Evolutionary conservation across 108 stramenopile species (phyloP).

Genomic region (Thalassiosira profunda): DNA sequence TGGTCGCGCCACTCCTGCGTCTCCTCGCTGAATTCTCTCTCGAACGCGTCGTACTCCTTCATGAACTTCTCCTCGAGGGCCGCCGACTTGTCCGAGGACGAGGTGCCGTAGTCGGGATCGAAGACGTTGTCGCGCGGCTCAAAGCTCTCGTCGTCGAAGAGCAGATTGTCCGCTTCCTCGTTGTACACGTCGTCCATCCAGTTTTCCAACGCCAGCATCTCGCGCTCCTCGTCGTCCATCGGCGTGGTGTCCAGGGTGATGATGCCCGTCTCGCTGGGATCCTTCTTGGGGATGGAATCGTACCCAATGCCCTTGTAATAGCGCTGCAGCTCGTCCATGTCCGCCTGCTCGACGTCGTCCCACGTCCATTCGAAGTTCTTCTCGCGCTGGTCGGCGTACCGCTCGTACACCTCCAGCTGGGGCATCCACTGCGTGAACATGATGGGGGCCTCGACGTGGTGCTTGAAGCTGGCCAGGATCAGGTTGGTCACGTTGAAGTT

Average conservation of each 20-base stretch:
- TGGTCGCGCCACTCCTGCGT: constrained; percentile 51
- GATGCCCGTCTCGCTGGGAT: constrained; percentile 74
- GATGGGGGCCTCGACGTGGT: constrained; percentile 82
- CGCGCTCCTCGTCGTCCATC: constrained; percentile 85
- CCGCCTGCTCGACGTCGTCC: constrained; percentile 82
- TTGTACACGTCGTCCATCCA: constrained; percentile 93
- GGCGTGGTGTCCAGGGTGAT: constrained; percentile 65
- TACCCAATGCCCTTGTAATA: constrained; percentile 87
- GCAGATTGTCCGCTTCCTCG: constrained; percentile 76
- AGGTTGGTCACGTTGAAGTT: constrained; percentile 89
- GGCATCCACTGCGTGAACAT: constrained; percentile 88
- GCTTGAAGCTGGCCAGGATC: constrained; percentile 80
- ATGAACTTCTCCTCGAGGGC: constrained; percentile 64
- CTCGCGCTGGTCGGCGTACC: constrained; percentile 72
- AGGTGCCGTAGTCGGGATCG: constrained; percentile 63
- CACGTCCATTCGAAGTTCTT: constrained; percentile 79
- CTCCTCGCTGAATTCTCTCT: constrained; percentile 66
- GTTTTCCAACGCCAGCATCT: constrained; percentile 84
- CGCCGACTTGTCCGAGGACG: constrained; percentile 64
- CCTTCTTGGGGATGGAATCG: constrained; percentile 74
- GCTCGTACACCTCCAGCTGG: constrained; percentile 68
- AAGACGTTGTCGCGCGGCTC: constrained; percentile 83
- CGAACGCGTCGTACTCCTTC: constrained; percentile 64
- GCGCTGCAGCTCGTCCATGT: constrained; percentile 71
- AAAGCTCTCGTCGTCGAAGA: constrained; percentile 86